Base-by-base conservation (phyloP, 2,329 filamentous ascomycete genomes). In the Elsinoe fawcettii region DNA sequence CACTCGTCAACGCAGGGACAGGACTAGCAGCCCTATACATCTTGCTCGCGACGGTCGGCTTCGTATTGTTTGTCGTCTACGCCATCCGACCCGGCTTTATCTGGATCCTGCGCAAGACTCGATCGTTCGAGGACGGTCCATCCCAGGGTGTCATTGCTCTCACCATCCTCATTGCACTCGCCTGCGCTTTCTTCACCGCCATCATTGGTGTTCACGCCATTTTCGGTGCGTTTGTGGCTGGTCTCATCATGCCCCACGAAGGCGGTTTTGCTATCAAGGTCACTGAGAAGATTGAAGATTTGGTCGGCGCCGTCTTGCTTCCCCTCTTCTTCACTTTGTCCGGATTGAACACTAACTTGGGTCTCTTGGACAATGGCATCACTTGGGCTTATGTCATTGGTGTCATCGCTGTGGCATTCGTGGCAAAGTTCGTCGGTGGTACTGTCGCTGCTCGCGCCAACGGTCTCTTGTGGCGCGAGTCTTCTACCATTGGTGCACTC, bases 251-350 rank as follows among this genome's bases (percentile, higher is more conserved):
- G 63, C 92, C 91, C 0, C 90, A 93, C 66, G 88, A 95, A 58
- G 87, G 88, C 51, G 88, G 90, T 25, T 95, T 96, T 66, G 87
- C 89, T 20, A 93, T 96, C 71, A 91, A 91, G 63, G 76, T 96
- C 39, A 93, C 90, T 0, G 90, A 96, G 67, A 96, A 96, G 76
- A 85, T 97, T 59, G 92, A 97, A 70, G 92, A 97, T 78, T 75
- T 96, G 9, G 85, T 96, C 27, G 83, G 85, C 0, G 85, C 87
- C 1, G 74, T 97, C 1, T 90, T 97, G 64, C 71, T 96, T 8
- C 92, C 92, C 0, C 81, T 97, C 1, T 97, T 96, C 70, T 97
- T 97, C 73, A 90, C 91, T 0, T 81, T 95, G 1, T 96, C 92
- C 1, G 92, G 92, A 2, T 76, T 97, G 6, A 91, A 84, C 68